Evolutionary conservation across 805 yeast genomes (phyloP).

Genomic region (Ogataea corticis): DNA sequence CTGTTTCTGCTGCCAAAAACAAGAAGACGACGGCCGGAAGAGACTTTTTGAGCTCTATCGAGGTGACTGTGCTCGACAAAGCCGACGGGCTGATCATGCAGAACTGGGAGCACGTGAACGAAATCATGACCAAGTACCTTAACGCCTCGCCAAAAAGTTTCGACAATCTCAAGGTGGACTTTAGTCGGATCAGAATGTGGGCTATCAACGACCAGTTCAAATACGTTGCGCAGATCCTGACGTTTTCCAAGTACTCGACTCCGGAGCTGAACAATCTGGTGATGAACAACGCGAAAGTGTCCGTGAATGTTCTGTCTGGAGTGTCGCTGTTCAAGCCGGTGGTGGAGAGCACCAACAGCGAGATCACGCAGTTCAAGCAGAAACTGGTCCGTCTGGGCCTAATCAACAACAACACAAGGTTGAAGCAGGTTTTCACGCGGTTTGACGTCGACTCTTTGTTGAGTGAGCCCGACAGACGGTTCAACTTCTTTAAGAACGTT

Average conservation of each 20-base stretch:
- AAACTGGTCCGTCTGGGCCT: constrained; percentile 31
- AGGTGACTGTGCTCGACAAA: constrained; percentile 75
- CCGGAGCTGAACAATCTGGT: constrained; percentile 76
- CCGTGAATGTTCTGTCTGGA: constrained; percentile 53
- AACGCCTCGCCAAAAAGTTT: constrained; percentile 75
- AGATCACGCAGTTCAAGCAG: constrained; percentile 61
- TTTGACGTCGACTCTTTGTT: constrained; percentile 57
- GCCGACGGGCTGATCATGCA: constrained; percentile 88
- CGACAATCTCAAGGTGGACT: constrained; percentile 70
- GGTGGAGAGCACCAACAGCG: constrained; percentile 47
- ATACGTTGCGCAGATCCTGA: constrained; percentile 72
- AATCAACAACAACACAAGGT: constrained; percentile 40
- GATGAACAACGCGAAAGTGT: constrained; percentile 43
- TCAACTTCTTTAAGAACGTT: constrained; percentile 74
- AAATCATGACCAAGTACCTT: constrained; percentile 63
- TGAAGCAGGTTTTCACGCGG: constrained; percentile 71
- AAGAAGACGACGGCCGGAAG: constrained; percentile 49
- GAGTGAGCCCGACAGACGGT: constrained; percentile 79
- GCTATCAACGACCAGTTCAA: constrained; percentile 79
- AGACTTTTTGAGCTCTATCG: constrained; percentile 89
- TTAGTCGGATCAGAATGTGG: constrained; percentile 91
- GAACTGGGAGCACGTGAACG: constrained; percentile 82
- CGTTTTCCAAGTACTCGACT: constrained; percentile 73
- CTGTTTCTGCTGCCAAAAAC: constrained; percentile 35
- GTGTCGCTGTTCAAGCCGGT: constrained; percentile 54